Evolutionary conservation across 148 eudicot genomes (phyloP), one percentile per base, ranked within the genome.

Genomic region (Hydrangea macrophylla): DNA sequence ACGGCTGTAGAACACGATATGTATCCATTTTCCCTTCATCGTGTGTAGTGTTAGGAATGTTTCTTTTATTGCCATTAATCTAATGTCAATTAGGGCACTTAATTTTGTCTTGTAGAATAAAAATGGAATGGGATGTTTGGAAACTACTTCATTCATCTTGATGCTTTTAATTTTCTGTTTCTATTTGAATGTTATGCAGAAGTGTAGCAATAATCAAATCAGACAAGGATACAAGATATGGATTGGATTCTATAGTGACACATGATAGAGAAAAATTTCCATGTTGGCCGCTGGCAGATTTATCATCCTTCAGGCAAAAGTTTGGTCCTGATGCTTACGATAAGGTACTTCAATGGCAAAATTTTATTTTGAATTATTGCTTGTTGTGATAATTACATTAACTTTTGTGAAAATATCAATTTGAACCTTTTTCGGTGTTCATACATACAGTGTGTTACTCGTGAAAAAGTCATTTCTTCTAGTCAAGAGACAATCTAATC

Each of bases 191-290:
- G 24, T 61, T 61, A 64, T 79, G 72, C 92, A 94, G 99, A 81
- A 87, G 70, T 39, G 86, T 94, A 25, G 96, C 96, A 64, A 64
- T 94, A 13, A 82, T 94, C 64, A 94, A 94, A 73, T 94, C 99
- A 44, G 75, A 71, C 73, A 94, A 94, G 78, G 99, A 94, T 79
- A 83, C 85, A 45, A 79, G 99, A 74, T 94, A 91, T 67, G 99
- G 81, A 40, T 64, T 80, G 70, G 85, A 85, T 42, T 85, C 93
- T 37, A 82, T 94, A 28, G 97, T 87, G 64, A 91, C 96, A 28
- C 99, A 94, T 72, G 97, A 94, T 74, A 97, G 97, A 30, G 95
- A 79, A 53, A 94, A 87, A 78, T 82, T 79, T 72, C 99, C 96
- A 30, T 90, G 99, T 79, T 85, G 84, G 78, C 92, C 99, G 35